phyloP scores from a whole-genome alignment of 202 grass and related monocot genomes.

The Zoysia matrella region DNA sequence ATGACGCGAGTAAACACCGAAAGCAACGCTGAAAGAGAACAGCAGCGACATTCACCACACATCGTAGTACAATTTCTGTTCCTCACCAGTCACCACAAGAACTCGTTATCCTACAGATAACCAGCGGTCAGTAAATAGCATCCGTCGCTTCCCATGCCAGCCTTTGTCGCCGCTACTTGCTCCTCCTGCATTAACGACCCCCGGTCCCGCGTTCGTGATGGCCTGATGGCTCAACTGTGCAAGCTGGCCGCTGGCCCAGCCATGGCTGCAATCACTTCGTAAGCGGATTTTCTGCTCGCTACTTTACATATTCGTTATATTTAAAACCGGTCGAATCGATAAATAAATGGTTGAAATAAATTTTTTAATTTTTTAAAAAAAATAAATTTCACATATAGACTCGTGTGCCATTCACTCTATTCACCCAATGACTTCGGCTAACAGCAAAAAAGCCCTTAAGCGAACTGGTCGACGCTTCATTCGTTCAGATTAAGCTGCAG shows the following conservation, averaged over 20 bases:
- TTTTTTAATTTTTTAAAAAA: too few species aligned
- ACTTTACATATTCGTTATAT: too few species aligned
- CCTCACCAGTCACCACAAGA: too few species aligned
- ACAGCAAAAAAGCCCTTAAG: background rate
- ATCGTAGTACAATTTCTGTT: background rate
- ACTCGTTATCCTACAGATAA: background rate
- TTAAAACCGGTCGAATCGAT: too few species aligned
- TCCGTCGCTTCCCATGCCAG: conserved; percentile 30
- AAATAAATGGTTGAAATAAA: too few species aligned
- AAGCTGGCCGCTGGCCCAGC: background rate
- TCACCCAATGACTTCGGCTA: background rate
- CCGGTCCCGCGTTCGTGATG: background rate
- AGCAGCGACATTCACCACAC: background rate
- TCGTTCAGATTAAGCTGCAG: background rate
- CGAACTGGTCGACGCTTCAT: background rate
- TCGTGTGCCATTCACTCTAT: too few species aligned
- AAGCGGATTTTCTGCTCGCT: too few species aligned
- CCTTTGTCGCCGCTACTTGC: conserved; percentile 24
- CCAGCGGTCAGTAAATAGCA: background rate
- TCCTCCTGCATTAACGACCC: conserved; percentile 40
- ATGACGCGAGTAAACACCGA: background rate
- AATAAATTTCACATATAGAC: too few species aligned
- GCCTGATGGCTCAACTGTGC: conserved; percentile 30
- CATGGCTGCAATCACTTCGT: background rate
- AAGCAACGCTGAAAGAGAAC: conserved; percentile 29